Percentiles rank a stretch among this genome's conserved stretches.
These are phyloP conservation scores for Alternaria rosae DNA, from an alignment of 2,329 filamentous ascomycete species.

Conservation along the genomic window DNA sequence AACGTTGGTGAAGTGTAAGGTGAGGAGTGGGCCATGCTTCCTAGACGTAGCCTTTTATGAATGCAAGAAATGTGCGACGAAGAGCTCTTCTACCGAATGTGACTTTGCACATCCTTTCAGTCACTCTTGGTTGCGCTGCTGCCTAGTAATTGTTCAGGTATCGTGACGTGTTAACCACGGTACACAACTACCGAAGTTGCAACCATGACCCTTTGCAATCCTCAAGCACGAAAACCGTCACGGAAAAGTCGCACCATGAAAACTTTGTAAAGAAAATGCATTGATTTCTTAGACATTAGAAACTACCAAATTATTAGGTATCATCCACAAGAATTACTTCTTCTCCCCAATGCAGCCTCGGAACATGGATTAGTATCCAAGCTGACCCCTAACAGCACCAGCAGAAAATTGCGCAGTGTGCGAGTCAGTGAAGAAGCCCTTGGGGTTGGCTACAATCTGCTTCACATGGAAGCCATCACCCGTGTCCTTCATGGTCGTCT, in stretches of 20 bases:
- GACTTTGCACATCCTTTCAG: not conserved
- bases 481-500: slow-evolving; percentile 50
- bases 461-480: slow-evolving; percentile 58
- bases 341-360: not conserved
- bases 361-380: slow-evolving; percentile 1
- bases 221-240: not conserved
- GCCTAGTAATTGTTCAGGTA: not conserved
- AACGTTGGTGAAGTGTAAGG: too few species aligned
- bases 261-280: not conserved
- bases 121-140: not conserved
- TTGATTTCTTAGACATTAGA: not conserved
- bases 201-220: not conserved
- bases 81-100: not conserved
- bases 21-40: not conserved
- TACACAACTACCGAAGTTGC: not conserved
- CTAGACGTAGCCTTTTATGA: not conserved
- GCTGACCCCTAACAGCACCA: slow-evolving; percentile 62
- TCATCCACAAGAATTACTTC: not conserved
- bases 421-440: slow-evolving; percentile 61
- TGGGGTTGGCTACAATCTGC: slow-evolving; percentile 61
- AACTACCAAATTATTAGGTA: not conserved
- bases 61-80: not conserved
- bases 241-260: not conserved
- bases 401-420: slow-evolving; percentile 60
- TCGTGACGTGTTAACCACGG: not conserved